A percentile compares a stretch with the other conserved stretches of the same genome.
Conservation (phyloP, 2,329 filamentous ascomycete genomes). For the Penicillium glabrum region DNA sequence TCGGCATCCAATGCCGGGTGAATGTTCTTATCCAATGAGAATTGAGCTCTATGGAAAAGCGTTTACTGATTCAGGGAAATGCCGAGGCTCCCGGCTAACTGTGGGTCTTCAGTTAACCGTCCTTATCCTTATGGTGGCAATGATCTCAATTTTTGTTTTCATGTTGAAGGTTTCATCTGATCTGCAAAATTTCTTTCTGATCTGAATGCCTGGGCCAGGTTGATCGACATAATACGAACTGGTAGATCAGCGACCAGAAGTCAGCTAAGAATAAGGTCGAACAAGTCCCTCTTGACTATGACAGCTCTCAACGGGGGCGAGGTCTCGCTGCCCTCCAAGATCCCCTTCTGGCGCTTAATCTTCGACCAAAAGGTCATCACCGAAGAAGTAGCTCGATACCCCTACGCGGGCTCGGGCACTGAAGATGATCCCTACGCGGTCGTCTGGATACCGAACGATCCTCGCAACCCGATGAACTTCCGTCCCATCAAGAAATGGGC, state of each 20-base stretch:
- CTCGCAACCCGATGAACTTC: constrained; percentile 42
- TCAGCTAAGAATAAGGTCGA: not conserved
- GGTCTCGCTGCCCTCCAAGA: constrained; percentile 19
- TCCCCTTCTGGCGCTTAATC: constrained; percentile 31
- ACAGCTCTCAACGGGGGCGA: constrained; percentile 9
- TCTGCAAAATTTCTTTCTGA: not conserved
- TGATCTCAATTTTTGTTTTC: not conserved
- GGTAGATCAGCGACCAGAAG: not conserved
- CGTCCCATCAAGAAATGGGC: constrained; percentile 35
- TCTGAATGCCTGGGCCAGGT: not conserved
- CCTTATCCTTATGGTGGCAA: constrained; percentile 3
- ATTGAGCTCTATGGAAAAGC: not conserved
- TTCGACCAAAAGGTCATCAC: constrained; percentile 33
- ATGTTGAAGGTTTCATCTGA: not conserved
- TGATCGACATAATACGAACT: not conserved
- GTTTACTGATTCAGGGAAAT: constrained; percentile 2
- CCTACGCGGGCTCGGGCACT: constrained; percentile 38
- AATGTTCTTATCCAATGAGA: not conserved
- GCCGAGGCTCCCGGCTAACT: constrained; percentile 14
- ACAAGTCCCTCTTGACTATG: constrained; percentile 2
- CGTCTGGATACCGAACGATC: constrained; percentile 40
- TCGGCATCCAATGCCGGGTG: not conserved
- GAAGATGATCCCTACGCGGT: constrained; percentile 41
- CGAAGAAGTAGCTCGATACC: constrained; percentile 26
- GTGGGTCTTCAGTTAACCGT: constrained; percentile 7